Base-by-base conservation (phyloP, 306 rosid genomes). In the Sicyos edulis region DNA sequence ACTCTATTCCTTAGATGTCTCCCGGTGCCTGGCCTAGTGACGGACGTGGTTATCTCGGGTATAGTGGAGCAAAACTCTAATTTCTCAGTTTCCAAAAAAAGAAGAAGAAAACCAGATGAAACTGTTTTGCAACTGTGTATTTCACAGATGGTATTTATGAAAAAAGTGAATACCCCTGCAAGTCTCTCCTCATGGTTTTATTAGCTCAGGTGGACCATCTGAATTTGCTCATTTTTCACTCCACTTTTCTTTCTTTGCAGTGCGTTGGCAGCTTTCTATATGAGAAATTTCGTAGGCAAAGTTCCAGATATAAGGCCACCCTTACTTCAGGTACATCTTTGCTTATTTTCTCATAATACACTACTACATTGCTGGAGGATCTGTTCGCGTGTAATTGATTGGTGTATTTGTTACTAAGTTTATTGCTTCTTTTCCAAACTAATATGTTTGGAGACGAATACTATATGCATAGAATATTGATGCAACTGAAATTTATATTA, bases 231-330 rank as follows among this genome's bases (percentile, higher is more conserved):
- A 64, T 64, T 17, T 64, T 64, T 73, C 56, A 45, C 45, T 5
- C 45, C 11, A 37, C 21, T 47, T 14, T 20, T 29, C 26, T 26
- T 60, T 49, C 59, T 74, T 76, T 86, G 92, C 87, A 93, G 98
- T 73, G 90, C 93, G 70, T 85, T 93, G 80, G 97, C 98, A 62
- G 98, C 98, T 80, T 93, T 93, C 80, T 93, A 93, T 77, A 90
- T 92, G 53, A 85, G 98, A 75, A 90, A 85, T 81, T 90, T 88
- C 77, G 82, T 87, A 55, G 97, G 88, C 75, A 87, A 80, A 59
- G 72, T 87, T 85, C 86, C 89, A 77, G 97, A 93, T 83, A 59
- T 88, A 76, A 88, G 86, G 86, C 92, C 97, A 12, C 96, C 97
- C 70, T 83, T 88, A 54, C 89, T 90, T 51, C 98, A 93, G 98